Conservation (phyloP, 179 eudicot species). For the Beta macrorhiza region DNA sequence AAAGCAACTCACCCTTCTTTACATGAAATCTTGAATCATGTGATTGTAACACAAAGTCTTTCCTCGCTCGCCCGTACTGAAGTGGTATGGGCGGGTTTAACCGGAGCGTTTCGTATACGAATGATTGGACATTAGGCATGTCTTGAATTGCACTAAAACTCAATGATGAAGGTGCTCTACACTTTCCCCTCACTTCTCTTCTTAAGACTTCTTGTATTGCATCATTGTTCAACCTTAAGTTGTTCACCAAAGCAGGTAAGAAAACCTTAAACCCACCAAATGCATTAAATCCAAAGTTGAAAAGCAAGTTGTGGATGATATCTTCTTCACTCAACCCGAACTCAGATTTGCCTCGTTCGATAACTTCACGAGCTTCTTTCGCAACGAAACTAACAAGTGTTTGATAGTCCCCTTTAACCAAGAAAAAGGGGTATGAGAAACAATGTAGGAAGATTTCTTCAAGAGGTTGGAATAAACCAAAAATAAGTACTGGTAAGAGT, state of each 20-base stretch:
- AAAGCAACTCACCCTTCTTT: constrained; percentile 83
- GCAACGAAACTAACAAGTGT: constrained; percentile 53
- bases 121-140: constrained; percentile 63
- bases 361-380: constrained; percentile 51
- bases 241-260: constrained; percentile 38
- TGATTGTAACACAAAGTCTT: constrained; percentile 63
- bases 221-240: constrained; percentile 35
- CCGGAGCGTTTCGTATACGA: constrained; percentile 71
- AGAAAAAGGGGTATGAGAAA: constrained; percentile 58
- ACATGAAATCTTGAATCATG: constrained; percentile 57
- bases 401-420: constrained; percentile 63
- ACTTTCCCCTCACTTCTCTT: constrained; percentile 53
- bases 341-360: constrained; percentile 47
- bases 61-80: constrained; percentile 77
- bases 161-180: constrained; percentile 22
- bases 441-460: constrained; percentile 79
- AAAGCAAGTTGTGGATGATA: constrained; percentile 66
- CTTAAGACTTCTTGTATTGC: constrained; percentile 51
- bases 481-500: constrained; percentile 54
- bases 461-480: constrained; percentile 60
- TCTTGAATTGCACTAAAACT: constrained; percentile 46
- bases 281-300: constrained; percentile 79
- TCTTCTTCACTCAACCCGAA: constrained; percentile 55
- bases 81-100: constrained; percentile 76
- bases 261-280: constrained; percentile 71